phyloP scores from a whole-genome alignment of 228 moss, liverwort and hornwort species.

The Sphagnum magellanicum region DNA sequence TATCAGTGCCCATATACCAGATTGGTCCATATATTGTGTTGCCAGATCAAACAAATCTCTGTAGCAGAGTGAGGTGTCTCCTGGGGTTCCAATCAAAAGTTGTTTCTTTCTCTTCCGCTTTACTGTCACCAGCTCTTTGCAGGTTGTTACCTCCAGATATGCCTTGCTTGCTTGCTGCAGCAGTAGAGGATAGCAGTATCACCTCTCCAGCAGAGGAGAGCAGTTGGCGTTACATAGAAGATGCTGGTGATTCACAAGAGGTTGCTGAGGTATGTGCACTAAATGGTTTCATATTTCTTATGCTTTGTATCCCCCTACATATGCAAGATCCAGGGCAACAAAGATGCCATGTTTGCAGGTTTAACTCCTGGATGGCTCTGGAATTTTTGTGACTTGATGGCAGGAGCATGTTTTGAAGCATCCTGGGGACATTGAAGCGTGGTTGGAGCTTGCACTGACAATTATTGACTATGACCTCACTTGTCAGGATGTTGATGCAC shows the following conservation, averaged over 20 bases:
- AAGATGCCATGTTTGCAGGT: too few species aligned
- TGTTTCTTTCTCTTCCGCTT: conserved; percentile 36
- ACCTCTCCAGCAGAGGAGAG: conserved; percentile 7
- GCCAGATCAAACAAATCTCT: conserved; percentile 32
- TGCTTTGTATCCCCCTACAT: too few species aligned
- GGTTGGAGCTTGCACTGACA: conserved; percentile 66
- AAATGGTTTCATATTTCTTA: too few species aligned
- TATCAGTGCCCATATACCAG: conserved; percentile 40
- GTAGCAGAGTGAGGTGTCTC: conserved; percentile 24
- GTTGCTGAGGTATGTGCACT: conserved; percentile 33
- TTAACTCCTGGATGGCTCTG: too few species aligned
- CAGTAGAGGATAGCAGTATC: conserved; percentile 12
- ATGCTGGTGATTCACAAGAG: conserved; percentile 28
- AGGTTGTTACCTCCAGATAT: conserved; percentile 49
- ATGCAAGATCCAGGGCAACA: too few species aligned
- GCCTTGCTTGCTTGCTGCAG: conserved; percentile 40
- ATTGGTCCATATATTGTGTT: conserved; percentile 43
- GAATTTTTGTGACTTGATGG: too few species aligned
- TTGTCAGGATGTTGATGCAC: conserved; percentile 38
- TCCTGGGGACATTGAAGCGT: conserved; percentile 56
- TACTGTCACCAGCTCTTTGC: conserved; percentile 54
- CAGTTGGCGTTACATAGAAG: conserved; percentile 55
- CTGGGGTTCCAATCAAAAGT: conserved; percentile 27
- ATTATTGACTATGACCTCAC: conserved; percentile 58
- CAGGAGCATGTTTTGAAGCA: conserved; percentile 42